Conservation (phyloP, 352 stramenopile genomes). For the Pythium graminicola region DNA sequence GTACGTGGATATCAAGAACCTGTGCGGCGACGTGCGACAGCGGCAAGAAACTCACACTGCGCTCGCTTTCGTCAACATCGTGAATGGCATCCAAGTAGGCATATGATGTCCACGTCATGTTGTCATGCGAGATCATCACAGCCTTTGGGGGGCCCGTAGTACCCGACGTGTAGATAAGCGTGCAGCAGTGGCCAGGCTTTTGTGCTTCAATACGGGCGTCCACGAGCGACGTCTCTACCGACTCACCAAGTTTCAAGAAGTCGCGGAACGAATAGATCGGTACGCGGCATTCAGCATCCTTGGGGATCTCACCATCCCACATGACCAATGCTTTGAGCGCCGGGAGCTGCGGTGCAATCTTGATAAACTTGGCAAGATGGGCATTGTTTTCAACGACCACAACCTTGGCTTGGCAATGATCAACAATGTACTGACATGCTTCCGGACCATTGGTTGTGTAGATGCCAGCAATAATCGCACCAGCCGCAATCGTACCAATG, state of each 20-base stretch:
- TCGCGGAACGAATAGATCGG: conserved; percentile 77
- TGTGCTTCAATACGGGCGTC: conserved; percentile 68
- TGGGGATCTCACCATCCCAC: conserved; percentile 84
- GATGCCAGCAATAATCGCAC: conserved; percentile 90
- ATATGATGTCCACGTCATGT: conserved; percentile 90
- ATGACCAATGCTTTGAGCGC: conserved; percentile 93
- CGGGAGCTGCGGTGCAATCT: conserved; percentile 78
- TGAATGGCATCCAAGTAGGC: too few relatives aligned
- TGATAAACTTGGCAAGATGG: conserved; percentile 93
- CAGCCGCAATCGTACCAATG: conserved; percentile 90
- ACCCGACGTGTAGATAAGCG: conserved; percentile 94
- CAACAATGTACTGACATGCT: conserved; percentile 90
- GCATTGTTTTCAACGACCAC: conserved; percentile 90
- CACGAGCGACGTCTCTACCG: conserved; percentile 53
- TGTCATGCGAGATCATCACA: conserved; percentile 96
- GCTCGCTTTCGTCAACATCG: conserved; percentile 55
- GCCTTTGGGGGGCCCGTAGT: conserved; percentile 94
- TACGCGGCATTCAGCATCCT: conserved; percentile 52
- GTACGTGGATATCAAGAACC: conserved; percentile 84
- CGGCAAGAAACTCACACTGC: conserved; percentile 83
- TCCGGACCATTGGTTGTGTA: conserved; percentile 94
- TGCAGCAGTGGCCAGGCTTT: conserved; percentile 83
- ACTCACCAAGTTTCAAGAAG: conserved; percentile 65
- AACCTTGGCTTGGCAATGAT: conserved; percentile 90
- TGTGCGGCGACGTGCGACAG: conserved; percentile 87